These are phyloP conservation scores for Tolypocladium ophioglossoides DNA, from an alignment of 2,329 filamentous ascomycete species.

Conservation along the genomic window DNA sequence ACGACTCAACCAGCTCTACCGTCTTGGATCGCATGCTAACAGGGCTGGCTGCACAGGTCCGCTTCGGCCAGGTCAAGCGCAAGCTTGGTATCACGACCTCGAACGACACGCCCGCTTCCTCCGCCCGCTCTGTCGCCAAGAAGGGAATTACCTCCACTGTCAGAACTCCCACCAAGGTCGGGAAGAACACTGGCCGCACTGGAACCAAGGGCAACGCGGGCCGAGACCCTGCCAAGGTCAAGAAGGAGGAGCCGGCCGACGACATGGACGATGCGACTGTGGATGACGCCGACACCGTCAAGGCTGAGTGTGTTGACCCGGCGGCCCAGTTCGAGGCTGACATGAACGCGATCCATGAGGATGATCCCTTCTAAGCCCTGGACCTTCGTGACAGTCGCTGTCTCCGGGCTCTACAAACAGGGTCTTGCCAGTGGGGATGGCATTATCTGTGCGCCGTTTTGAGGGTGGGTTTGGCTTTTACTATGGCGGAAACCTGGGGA, in stretches of 20 bases:
- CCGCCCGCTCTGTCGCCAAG: slow-evolving; percentile 10
- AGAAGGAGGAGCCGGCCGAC: slow-evolving; percentile 10
- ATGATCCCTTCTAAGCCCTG: slow-evolving; percentile 7
- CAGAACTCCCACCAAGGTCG: slow-evolving; percentile 16
- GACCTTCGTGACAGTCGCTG: background rate
- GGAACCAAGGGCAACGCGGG: slow-evolving; percentile 8
- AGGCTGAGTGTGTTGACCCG: slow-evolving; percentile 6
- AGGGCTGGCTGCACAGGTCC: slow-evolving; percentile 18
- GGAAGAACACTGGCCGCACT: slow-evolving; percentile 16
- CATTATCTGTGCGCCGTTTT: background rate
- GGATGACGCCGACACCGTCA: slow-evolving; percentile 8
- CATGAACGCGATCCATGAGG: slow-evolving; percentile 2
- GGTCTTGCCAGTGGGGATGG: background rate
- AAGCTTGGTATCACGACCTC: slow-evolving; percentile 27
- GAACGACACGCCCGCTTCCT: slow-evolving; percentile 11
- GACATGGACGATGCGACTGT: slow-evolving; percentile 8
- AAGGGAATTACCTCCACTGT: slow-evolving; percentile 6
- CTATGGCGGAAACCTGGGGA: background rate
- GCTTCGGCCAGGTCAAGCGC: slow-evolving; percentile 39
- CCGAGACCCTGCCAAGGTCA: slow-evolving; percentile 9
- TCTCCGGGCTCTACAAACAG: background rate
- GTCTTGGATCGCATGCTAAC: background rate
- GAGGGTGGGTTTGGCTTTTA: background rate
- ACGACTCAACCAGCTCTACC: too few species aligned
- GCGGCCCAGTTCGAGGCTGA: slow-evolving; percentile 10